These are phyloP conservation scores for Globisporangium paddicum DNA, from an alignment of 352 stramenopile species.

Conservation along the genomic window DNA sequence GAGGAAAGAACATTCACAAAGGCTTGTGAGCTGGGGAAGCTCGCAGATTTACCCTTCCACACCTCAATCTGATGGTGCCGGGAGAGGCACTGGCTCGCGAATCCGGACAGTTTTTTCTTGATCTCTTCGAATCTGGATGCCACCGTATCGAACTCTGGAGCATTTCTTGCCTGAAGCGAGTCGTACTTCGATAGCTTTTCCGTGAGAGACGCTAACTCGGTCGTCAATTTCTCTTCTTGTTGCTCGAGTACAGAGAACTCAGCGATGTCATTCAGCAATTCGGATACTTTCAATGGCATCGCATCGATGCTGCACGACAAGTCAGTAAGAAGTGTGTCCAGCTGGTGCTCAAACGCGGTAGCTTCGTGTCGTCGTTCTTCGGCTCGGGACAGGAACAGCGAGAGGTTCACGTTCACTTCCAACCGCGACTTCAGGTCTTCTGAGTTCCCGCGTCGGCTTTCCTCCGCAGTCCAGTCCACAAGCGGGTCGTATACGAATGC, in stretches of 20 bases:
- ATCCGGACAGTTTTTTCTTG: slow-evolving; percentile 22
- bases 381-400: slow-evolving; percentile 75
- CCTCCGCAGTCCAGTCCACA: slow-evolving; percentile 62
- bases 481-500: slow-evolving; percentile 87
- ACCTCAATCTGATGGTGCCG: slow-evolving; percentile 44
- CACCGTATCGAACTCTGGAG: not conserved
- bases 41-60: slow-evolving; percentile 28
- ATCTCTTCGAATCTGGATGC: not conserved
- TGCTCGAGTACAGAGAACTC: slow-evolving; percentile 13
- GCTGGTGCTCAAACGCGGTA: slow-evolving; percentile 34
- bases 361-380: slow-evolving; percentile 73
- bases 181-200: slow-evolving; percentile 9
- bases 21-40: slow-evolving; percentile 14
- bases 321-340: slow-evolving; percentile 20
- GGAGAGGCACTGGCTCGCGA: slow-evolving; percentile 41
- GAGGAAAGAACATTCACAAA: not conserved
- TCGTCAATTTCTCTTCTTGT: slow-evolving; percentile 22
- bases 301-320: slow-evolving; percentile 17
- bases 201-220: slow-evolving; percentile 9
- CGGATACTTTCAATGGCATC: not conserved
- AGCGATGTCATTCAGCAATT: not conserved
- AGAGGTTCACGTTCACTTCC: slow-evolving; percentile 83
- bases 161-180: not conserved
- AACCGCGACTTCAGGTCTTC: slow-evolving; percentile 63
- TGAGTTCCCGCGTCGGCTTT: slow-evolving; percentile 26